phyloP scores from a whole-genome alignment of 371 early-diverging fungal genomes.

The Dentiscutata heterogama region DNA sequence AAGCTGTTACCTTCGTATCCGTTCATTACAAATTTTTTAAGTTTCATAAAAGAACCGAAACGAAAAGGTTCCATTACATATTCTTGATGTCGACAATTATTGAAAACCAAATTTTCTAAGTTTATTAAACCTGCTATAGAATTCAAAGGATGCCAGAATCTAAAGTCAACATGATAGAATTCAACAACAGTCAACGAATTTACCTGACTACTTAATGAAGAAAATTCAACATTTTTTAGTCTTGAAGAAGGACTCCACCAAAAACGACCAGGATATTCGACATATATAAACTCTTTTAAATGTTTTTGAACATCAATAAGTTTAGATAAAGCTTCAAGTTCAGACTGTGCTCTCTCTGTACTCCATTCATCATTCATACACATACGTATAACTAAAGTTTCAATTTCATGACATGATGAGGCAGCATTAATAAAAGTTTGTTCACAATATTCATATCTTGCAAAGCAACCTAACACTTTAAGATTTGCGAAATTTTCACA shows the following conservation, averaged over 20 bases:
- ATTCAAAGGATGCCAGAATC: slow-evolving; percentile 16
- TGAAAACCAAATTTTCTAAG: slow-evolving; percentile 1
- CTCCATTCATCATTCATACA: slow-evolving; percentile 11
- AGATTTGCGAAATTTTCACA: neutral
- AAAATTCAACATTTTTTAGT: slow-evolving; percentile 11
- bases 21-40: slow-evolving; percentile 22
- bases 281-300: slow-evolving; percentile 13
- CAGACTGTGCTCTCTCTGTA: neutral
- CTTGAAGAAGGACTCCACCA: slow-evolving; percentile 10
- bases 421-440: slow-evolving; percentile 4
- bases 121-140: neutral
- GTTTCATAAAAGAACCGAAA: slow-evolving; percentile 1
- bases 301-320: slow-evolving; percentile 24
- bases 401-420: neutral
- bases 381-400: neutral
- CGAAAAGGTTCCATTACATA: slow-evolving; percentile 4
- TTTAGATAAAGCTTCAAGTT: neutral
- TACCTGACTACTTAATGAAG: slow-evolving; percentile 1
- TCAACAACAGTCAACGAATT: neutral
- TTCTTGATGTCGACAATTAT: slow-evolving; percentile 18
- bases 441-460: neutral
- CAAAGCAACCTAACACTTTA: slow-evolving; percentile 17
- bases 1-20: neutral
- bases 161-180: slow-evolving; percentile 22
- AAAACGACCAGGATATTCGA: slow-evolving; percentile 23